Evolutionary conservation across 768 basidiomycete genomes (phyloP).

Genomic region (Termitomyces bulborhizus): DNA sequence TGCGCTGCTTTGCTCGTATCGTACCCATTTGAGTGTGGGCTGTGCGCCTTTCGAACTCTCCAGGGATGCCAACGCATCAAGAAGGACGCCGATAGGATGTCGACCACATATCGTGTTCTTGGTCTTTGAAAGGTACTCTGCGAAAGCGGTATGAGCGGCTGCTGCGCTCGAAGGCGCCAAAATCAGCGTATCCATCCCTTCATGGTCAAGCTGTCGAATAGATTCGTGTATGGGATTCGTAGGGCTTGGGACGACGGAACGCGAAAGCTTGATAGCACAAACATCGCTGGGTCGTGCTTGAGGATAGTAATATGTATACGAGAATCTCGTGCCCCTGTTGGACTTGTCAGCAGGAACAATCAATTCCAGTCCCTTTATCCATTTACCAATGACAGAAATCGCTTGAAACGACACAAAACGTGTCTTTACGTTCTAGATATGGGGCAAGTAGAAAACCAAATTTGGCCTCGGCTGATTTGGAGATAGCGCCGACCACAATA

Average conservation of each 20-base stretch:
- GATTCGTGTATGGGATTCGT: constrained; percentile 74
- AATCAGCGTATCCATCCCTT: constrained; percentile 73
- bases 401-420: constrained; percentile 86
- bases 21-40: constrained; percentile 67
- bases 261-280: constrained; percentile 45
- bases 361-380: not conserved
- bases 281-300: constrained; percentile 42
- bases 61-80: constrained; percentile 66
- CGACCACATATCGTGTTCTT: constrained; percentile 97
- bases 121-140: constrained; percentile 61
- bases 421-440: constrained; percentile 71
- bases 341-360: not conserved
- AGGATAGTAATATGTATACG: constrained; percentile 85
- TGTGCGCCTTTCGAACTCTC: constrained; percentile 32
- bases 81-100: constrained; percentile 89
- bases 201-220: constrained; percentile 78
- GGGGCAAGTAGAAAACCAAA: constrained; percentile 75
- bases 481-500: constrained; percentile 81
- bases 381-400: constrained; percentile 97
- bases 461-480: constrained; percentile 46
- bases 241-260: constrained; percentile 30
- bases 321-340: constrained; percentile 70
- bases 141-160: constrained; percentile 56
- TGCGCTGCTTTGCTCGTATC: constrained; percentile 89
- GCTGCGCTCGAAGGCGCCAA: constrained; percentile 46